These are phyloP conservation scores for Corrigiola litoralis DNA, from an alignment of 179 eudicot species.

Conservation along the genomic window DNA sequence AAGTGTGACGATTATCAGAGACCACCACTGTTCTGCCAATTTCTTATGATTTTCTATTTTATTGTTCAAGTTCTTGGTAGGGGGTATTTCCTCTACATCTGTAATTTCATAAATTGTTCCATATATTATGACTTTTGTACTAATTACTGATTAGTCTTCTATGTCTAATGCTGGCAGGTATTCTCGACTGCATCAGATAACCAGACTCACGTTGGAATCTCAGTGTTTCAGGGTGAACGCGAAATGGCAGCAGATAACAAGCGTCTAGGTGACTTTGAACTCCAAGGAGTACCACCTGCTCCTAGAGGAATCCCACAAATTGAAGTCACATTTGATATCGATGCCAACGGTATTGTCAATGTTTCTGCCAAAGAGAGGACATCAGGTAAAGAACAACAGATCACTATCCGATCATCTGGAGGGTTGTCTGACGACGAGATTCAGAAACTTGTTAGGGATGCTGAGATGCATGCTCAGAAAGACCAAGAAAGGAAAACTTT, in stretches of 20 bases:
- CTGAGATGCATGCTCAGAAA: conserved; percentile 72
- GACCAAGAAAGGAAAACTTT: conserved; percentile 73
- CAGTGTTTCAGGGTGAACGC: conserved; percentile 86
- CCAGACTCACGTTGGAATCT: conserved; percentile 85
- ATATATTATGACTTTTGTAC: neutral
- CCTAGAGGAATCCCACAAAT: conserved; percentile 87
- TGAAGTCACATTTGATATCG: conserved; percentile 84
- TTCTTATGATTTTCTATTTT: no score
- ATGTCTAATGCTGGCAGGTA: conserved; percentile 28
- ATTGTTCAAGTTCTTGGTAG: no score
- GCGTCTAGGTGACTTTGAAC: conserved; percentile 74
- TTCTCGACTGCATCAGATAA: conserved; percentile 93
- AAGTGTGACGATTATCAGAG: no score
- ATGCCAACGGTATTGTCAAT: conserved; percentile 80
- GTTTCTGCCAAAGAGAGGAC: conserved; percentile 87
- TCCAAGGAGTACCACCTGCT: conserved; percentile 81
- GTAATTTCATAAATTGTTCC: neutral
- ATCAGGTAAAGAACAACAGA: conserved; percentile 74
- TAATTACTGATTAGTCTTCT: neutral
- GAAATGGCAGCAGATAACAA: conserved; percentile 93
- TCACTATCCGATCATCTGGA: conserved; percentile 79
- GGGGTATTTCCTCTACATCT: no score
- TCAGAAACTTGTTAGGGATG: conserved; percentile 78
- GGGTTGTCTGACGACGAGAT: conserved; percentile 84
- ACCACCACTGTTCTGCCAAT: no score